phyloP scores from a whole-genome alignment of 2,329 filamentous ascomycete species.

The Aspergillus clavatus region DNA sequence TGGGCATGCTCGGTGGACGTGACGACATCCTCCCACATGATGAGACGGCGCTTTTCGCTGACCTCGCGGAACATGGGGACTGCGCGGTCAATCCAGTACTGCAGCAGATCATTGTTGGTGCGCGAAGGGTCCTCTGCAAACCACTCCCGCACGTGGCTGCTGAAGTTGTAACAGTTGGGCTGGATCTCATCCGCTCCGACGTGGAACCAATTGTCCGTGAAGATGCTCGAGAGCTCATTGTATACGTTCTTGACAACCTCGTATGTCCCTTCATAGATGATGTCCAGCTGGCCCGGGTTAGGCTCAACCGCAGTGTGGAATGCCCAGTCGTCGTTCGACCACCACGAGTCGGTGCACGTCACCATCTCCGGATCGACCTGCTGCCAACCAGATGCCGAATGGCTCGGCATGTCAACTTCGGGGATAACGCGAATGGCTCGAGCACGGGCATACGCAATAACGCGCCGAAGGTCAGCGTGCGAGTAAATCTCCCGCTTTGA shows the following conservation, averaged over 20 bases:
- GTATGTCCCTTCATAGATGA: conserved; percentile 53
- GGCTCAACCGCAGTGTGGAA: conserved; percentile 54
- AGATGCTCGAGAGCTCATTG: conserved; percentile 48
- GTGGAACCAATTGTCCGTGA: conserved; percentile 53
- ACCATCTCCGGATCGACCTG: conserved; percentile 54
- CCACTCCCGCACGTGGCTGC: conserved; percentile 46
- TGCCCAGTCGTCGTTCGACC: conserved; percentile 55
- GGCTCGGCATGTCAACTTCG: conserved; percentile 60
- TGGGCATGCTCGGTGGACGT: conserved; percentile 43
- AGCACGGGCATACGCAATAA: conserved; percentile 49
- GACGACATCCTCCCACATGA: conserved; percentile 56
- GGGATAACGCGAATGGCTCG: conserved; percentile 57
- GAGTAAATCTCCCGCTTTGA: conserved; percentile 47
- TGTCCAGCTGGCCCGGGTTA: conserved; percentile 54
- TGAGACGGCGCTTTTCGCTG: conserved; percentile 46
- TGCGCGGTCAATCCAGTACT: conserved; percentile 52
- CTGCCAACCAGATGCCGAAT: conserved; percentile 53
- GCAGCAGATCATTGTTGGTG: conserved; percentile 49
- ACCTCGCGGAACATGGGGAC: conserved; percentile 47
- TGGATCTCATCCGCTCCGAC: conserved; percentile 55
- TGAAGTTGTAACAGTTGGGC: conserved; percentile 55
- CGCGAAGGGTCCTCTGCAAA: conserved; percentile 48
- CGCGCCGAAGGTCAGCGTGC: conserved; percentile 38
- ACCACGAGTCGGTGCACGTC: conserved; percentile 55
- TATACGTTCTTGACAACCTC: conserved; percentile 52